Base-by-base conservation (phyloP, 768 basidiomycete species). In the Clitopilus hobsonii region DNA sequence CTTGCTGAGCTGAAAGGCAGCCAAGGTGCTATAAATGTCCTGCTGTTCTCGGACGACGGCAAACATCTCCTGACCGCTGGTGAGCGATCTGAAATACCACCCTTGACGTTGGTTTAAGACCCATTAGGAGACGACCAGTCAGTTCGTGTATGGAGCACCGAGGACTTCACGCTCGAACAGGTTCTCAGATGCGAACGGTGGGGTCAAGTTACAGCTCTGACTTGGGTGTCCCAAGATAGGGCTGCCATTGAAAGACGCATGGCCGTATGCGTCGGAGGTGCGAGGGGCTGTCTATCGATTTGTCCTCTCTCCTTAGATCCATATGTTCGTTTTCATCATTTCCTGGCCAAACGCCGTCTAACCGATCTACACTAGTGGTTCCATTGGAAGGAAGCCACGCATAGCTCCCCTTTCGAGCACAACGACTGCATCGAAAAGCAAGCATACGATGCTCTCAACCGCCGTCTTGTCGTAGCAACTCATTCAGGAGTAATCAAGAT, bases 201-300 rank as follows among this genome's bases (percentile, higher is more conserved):
- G 57, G 57, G 57, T n/a, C 57, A 58, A 20, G 51, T 55, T 5
- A 58, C 57, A 14, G 38, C 54, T 14, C 27, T 58, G 18, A 20
- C 54, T 18, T 58, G 57, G 57, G 18, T 58, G 6, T 10, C 14
- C 3, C 26, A 27, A 10, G 50, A 55, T 22, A 53, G 28, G 2
- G 38, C 38, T 4, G 48, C 47, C 10, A 30, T 51, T 16, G 38
- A 55, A 13, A 25, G n/a, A 8, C 18, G 22, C 6, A 18, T 41
- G 20, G 38, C 53, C 8, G 38, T 58, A 27, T 54, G 57, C 49
- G 49, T 58, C 13, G 53, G 57, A 18, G 52, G 38, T 45, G 57
- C 54, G 1, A 45, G 49, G 36, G 57, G 57, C 11, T 10, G 22
- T 2, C 7, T 55, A 23, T 30, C 6, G n/a, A 20, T 58, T 5